Evolutionary conservation across 2,329 filamentous ascomycete species (phyloP).

Genomic region (Alternaria sp.): DNA sequence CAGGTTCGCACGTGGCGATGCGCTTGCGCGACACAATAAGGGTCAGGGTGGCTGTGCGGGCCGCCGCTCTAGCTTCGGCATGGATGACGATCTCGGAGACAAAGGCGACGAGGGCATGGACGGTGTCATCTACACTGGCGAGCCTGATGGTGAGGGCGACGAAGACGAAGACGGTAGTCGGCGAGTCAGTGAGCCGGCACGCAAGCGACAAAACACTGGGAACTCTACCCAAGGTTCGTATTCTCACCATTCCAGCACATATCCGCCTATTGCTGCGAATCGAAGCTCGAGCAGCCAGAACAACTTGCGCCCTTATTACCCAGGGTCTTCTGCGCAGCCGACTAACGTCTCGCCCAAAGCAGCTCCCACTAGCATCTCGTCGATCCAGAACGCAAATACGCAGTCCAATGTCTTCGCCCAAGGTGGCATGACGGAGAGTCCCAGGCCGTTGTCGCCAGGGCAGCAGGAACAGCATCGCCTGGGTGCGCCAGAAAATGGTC

Average conservation of each 20-base stretch:
- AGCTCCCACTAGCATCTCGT: constrained; percentile 46
- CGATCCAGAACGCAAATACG: constrained; percentile 41
- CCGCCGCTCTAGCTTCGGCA: constrained; percentile 82
- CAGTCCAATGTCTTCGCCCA: constrained; percentile 71
- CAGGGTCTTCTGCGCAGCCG: constrained; percentile 44
- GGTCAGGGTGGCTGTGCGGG: constrained; percentile 95
- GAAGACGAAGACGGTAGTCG: constrained; percentile 54
- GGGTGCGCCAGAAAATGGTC: constrained; percentile 56
- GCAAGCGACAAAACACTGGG: constrained; percentile 69
- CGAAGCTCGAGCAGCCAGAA: constrained; percentile 35
- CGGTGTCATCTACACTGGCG: constrained; percentile 62
- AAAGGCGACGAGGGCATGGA: constrained; percentile 66
- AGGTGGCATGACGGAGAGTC: constrained; percentile 79
- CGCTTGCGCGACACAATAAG: constrained; percentile 91
- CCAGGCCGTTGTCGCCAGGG: constrained; percentile 79
- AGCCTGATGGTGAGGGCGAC: constrained; percentile 67
- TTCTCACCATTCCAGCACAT: constrained; percentile 74
- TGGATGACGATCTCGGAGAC: constrained; percentile 70
- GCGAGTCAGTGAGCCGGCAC: constrained; percentile 74
- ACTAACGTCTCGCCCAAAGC: constrained; percentile 49
- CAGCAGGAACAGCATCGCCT: constrained; percentile 61
- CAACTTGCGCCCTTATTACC: constrained; percentile 44
- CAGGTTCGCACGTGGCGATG: constrained; percentile 94
- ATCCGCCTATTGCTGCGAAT: constrained; percentile 68
- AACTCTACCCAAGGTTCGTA: constrained; percentile 64